Evolutionary conservation across 306 rosid genomes (phyloP).

Genomic region (Acmispon strigosus): DNA sequence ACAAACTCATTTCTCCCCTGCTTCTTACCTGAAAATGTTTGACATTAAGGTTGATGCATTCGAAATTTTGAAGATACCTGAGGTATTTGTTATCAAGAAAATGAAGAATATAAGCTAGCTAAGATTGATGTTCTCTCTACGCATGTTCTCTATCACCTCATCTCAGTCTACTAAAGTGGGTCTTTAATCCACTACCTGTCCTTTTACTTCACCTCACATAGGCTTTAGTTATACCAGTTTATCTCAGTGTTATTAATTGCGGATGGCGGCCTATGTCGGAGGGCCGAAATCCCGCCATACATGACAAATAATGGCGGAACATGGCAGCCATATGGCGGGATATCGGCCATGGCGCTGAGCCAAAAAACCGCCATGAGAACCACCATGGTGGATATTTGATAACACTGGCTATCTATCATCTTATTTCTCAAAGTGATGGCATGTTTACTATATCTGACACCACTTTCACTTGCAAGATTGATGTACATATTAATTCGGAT

Average conservation of each 20-base stretch:
- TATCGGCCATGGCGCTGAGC: too few relatives aligned
- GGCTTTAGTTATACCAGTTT: not conserved
- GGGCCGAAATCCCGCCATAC: too few relatives aligned
- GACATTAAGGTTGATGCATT: not conserved
- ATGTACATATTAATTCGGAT: not conserved
- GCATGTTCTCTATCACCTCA: not conserved
- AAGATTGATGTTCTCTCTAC: not conserved
- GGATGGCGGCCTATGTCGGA: too few relatives aligned
- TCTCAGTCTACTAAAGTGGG: not conserved
- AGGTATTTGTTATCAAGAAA: constrained; percentile 6
- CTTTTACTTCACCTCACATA: not conserved
- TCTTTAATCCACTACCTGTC: not conserved
- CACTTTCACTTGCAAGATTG: not conserved
- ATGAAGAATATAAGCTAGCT: not conserved
- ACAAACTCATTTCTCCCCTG: constrained; percentile 91
- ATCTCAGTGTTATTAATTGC: too few relatives aligned
- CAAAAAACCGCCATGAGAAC: too few relatives aligned
- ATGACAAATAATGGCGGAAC: too few relatives aligned
- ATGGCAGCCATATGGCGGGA: too few relatives aligned
- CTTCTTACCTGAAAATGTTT: constrained; percentile 53
- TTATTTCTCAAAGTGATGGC: not conserved
- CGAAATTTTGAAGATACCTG: constrained; percentile 5
- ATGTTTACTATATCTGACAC: not conserved
- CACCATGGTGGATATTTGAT: too few relatives aligned
- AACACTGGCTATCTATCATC: too few relatives aligned